Conservation (phyloP, 139 green algal genomes). For the Chlorella sp. region DNA sequence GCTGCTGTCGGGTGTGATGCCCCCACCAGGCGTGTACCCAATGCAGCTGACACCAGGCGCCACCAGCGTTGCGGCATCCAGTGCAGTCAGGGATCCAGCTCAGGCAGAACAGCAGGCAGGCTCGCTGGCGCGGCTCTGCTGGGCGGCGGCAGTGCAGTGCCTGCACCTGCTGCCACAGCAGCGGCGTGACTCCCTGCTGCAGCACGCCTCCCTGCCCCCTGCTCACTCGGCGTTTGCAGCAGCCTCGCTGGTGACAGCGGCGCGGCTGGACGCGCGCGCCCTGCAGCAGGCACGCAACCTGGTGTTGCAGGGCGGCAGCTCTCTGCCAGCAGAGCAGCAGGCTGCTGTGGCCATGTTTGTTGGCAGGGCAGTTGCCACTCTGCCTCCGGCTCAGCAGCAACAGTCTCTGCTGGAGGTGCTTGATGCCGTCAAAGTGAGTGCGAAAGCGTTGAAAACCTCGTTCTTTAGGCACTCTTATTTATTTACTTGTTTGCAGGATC, state of each 20-base stretch:
- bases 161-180: background rate
- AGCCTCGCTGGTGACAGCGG: background rate
- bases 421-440: background rate
- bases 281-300: conserved; percentile 10
- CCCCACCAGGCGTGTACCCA: background rate
- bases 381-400: background rate
- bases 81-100: too few species aligned
- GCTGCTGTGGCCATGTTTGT: background rate
- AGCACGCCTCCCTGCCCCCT: background rate
- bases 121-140: background rate
- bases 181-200: background rate
- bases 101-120: background rate
- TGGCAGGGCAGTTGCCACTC: background rate
- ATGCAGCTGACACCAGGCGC: background rate
- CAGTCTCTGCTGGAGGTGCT: conserved; percentile 15
- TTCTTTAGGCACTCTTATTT: too few species aligned
- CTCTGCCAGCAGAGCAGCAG: background rate
- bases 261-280: background rate
- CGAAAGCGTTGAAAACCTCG: too few species aligned
- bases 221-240: background rate
- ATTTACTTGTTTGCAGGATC: too few species aligned
- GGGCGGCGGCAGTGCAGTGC: background rate
- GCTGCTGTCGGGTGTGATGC: conserved; percentile 7
- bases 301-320: background rate
- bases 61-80: background rate